A percentile compares a stretch with the other conserved stretches of the same genome.
phyloP scores from a whole-genome alignment of 768 basidiomycete species.

The Steccherinum ochraceum region DNA sequence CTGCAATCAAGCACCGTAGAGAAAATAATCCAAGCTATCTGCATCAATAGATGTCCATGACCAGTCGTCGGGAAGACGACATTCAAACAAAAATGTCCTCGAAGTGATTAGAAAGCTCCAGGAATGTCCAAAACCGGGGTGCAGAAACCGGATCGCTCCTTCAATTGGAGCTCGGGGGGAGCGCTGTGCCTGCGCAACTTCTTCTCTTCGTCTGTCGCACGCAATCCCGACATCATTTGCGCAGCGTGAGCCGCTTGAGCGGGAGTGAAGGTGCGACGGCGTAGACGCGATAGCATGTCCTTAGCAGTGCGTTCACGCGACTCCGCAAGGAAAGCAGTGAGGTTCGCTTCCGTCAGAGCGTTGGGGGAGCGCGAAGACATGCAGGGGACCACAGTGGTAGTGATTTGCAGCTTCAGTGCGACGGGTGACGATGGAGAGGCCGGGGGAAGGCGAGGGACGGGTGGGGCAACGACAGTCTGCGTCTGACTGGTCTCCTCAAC shows the following conservation, averaged over 20 bases:
- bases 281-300: slow-evolving; percentile 61
- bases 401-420: slow-evolving; percentile 39
- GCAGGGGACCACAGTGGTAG: slow-evolving; percentile 43
- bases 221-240: too few relatives aligned
- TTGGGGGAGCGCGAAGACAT: slow-evolving; percentile 35
- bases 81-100: too few relatives aligned
- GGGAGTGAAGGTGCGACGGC: slow-evolving; percentile 42
- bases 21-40: too few relatives aligned
- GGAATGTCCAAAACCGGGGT: slow-evolving; percentile 53
- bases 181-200: slow-evolving; percentile 46
- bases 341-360: slow-evolving; percentile 47
- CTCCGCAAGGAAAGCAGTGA: slow-evolving; percentile 38
- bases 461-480: slow-evolving; percentile 17
- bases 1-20: too few relatives aligned
- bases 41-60: too few relatives aligned
- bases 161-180: slow-evolving; percentile 51
- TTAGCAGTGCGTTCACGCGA: slow-evolving; percentile 48
- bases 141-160: slow-evolving; percentile 48
- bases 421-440: slow-evolving; percentile 31
- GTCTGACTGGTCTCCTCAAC: slow-evolving; percentile 10
- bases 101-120: slow-evolving; percentile 46
- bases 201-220: slow-evolving; percentile 21
- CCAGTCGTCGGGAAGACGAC: too few relatives aligned
- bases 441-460: slow-evolving; percentile 24
- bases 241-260: too few relatives aligned